phyloP scores from a whole-genome alignment of 768 basidiomycete genomes.

The Amanita phalloides region DNA sequence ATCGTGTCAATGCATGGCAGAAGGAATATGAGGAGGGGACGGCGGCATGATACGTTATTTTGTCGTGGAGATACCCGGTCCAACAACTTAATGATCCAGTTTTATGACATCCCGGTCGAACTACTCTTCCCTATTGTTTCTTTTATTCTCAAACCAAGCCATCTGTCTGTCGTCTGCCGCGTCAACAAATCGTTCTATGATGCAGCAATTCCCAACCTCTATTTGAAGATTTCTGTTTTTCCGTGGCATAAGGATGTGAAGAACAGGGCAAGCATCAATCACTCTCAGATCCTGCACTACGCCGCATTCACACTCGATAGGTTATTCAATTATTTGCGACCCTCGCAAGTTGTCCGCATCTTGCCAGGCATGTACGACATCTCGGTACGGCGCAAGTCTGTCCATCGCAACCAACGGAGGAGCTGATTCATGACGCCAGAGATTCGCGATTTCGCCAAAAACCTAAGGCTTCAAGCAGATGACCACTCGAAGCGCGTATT shows the following conservation, averaged over 20 bases:
- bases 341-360: constrained; percentile 37
- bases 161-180: background rate
- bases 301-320: constrained; percentile 21
- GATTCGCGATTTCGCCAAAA: constrained; percentile 66
- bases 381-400: constrained; percentile 31
- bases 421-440: constrained; percentile 25
- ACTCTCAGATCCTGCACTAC: background rate
- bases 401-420: background rate
- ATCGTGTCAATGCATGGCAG: constrained; percentile 37
- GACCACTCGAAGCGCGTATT: constrained; percentile 15
- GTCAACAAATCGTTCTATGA: background rate
- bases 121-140: constrained; percentile 22
- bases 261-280: constrained; percentile 31
- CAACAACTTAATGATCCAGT: constrained; percentile 22
- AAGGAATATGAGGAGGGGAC: constrained; percentile 6
- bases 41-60: too few species aligned
- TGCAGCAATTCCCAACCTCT: constrained; percentile 42
- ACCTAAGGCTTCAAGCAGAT: constrained; percentile 20
- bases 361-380: constrained; percentile 45
- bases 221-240: constrained; percentile 49
- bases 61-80: too few species aligned
- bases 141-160: constrained; percentile 13
- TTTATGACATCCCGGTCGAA: constrained; percentile 56
- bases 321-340: constrained; percentile 53
- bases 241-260: constrained; percentile 66